Conservation (phyloP, 768 basidiomycete genomes). For the Mycena sanguinolenta region DNA sequence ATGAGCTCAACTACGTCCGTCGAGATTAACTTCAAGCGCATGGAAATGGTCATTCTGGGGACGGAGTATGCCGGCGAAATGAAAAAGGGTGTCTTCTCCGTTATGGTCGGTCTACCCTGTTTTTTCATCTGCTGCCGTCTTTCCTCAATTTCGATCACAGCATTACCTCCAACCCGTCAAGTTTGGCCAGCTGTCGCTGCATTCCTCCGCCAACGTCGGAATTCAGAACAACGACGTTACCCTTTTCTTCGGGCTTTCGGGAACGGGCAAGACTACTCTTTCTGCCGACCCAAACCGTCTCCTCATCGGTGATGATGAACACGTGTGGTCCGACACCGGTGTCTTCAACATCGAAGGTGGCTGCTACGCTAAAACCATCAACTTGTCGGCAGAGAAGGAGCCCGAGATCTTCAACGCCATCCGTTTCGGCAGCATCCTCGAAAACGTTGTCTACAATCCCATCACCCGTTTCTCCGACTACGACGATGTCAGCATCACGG, state of each 20-base stretch:
- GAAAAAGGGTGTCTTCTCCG: constrained; percentile 99
- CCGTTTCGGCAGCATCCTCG: constrained; percentile 95
- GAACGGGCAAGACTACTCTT: constrained; percentile 98
- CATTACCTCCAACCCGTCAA: constrained; percentile 99
- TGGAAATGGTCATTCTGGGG: constrained; percentile 99
- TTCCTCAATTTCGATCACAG: constrained; percentile 50
- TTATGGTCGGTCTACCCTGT: constrained; percentile 79
- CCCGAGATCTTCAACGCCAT: constrained; percentile 98
- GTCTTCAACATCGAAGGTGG: constrained; percentile 99
- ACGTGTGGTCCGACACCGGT: constrained; percentile 98
- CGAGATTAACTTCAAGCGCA: constrained; percentile 99
- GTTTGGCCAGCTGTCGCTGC: constrained; percentile 96
- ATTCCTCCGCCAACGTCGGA: constrained; percentile 98
- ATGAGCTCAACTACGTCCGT: constrained; percentile 99
- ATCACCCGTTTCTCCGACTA: constrained; percentile 88
- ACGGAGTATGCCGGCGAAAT: constrained; percentile 99
- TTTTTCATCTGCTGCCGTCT: constrained; percentile 5
- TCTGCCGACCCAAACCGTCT: constrained; percentile 95
- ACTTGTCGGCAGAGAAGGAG: constrained; percentile 96
- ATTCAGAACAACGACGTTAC: constrained; percentile 92
- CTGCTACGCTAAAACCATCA: constrained; percentile 98
- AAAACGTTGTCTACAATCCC: constrained; percentile 98
- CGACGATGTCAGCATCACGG: constrained; percentile 96
- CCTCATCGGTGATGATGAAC: constrained; percentile 98
- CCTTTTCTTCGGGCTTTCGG: constrained; percentile 98